A percentile compares a stretch with the other conserved stretches of the same genome.
These are phyloP conservation scores for Panicum hallii DNA, from an alignment of 202 grass and related monocot genomes.

Conservation along the genomic window DNA sequence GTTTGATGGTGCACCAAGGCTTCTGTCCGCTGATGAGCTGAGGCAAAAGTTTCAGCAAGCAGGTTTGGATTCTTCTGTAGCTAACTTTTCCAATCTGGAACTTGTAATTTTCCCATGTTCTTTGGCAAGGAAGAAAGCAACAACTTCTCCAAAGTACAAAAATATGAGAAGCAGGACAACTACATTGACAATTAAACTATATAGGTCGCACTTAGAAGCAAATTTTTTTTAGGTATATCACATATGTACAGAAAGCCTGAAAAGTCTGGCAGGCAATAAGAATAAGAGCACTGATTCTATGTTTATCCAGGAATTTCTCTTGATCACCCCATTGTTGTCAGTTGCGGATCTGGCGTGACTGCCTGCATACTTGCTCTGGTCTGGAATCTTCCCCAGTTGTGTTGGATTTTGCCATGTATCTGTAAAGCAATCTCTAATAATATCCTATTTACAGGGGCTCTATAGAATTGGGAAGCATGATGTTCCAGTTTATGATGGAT, in stretches of 20 bases:
- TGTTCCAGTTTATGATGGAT: constrained; percentile 87
- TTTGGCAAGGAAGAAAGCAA: constrained; percentile 10
- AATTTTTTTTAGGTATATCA: background rate
- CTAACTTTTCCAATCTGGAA: background rate
- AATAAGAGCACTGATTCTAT: constrained; percentile 16
- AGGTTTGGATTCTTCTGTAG: constrained; percentile 56
- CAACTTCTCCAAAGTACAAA: background rate
- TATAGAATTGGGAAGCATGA: constrained; percentile 70
- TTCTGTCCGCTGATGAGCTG: constrained; percentile 68
- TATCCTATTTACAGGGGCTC: constrained; percentile 59
- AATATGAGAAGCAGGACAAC: constrained; percentile 1
- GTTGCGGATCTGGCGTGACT: constrained; percentile 74
- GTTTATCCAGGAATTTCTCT: constrained; percentile 69
- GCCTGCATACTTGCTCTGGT: constrained; percentile 82
- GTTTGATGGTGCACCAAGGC: constrained; percentile 67
- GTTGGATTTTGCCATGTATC: background rate
- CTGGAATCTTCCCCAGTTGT: constrained; percentile 17
- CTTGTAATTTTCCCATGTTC: background rate
- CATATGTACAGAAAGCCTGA: constrained; percentile 8
- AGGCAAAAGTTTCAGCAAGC: constrained; percentile 67
- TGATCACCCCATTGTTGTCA: constrained; percentile 60
- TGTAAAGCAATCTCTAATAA: constrained; percentile 30
- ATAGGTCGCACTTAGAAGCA: background rate
- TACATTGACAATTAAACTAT: constrained; percentile 6
- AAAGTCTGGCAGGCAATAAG: constrained; percentile 1